Evolutionary conservation across 805 yeast genomes (phyloP), one percentile per base, ranked within the genome.

Genomic region (Starmerella stellata): DNA sequence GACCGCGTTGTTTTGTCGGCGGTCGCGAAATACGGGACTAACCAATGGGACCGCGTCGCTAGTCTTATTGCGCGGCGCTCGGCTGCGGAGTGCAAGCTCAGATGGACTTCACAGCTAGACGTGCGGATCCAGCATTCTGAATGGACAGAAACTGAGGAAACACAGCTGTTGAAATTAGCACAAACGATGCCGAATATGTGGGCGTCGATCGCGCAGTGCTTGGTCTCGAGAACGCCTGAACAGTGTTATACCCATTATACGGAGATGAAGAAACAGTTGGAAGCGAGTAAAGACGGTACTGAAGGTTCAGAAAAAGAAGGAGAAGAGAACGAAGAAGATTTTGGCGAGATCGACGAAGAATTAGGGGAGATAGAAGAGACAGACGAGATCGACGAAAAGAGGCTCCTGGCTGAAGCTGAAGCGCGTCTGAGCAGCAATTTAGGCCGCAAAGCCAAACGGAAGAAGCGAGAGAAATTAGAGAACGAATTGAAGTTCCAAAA

Each of bases 31-130:
- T 87, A 87, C 56, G 98, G 98, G 0, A 63, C 83, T 16, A 83
- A 80, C 49, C 95, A 90, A 52, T 87, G 98, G 98, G 69, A 90
- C 13, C 69, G 95, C 37, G 87, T 87, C 4, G 78, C 94, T 1
- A 82, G 95, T 1, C 64, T 87, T 34, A 60, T 87, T 27, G 75
- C 81, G 4, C 73, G 78, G 54, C 87, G 87, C 57, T 75, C 83
- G 2, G 93, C 95, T 4, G 75, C 74, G 52, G 96, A 90, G 55
- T 87, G 93, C 44, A 81, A 83, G 52, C 79, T 92, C 2, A 63
- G 96, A 46, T 87, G 98, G 98, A 65, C 64, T 36, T 95, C 87
- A 52, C 83, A 77, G 71, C 60, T 87, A 29, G 77, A 75, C 53
- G 95, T 96, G 1, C 56, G 64, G 3, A 66, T 87, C 36, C 63